These are phyloP conservation scores for Magnolia changhungtana DNA, from an alignment of 164 flowering plant genomes.

Conservation along the genomic window DNA sequence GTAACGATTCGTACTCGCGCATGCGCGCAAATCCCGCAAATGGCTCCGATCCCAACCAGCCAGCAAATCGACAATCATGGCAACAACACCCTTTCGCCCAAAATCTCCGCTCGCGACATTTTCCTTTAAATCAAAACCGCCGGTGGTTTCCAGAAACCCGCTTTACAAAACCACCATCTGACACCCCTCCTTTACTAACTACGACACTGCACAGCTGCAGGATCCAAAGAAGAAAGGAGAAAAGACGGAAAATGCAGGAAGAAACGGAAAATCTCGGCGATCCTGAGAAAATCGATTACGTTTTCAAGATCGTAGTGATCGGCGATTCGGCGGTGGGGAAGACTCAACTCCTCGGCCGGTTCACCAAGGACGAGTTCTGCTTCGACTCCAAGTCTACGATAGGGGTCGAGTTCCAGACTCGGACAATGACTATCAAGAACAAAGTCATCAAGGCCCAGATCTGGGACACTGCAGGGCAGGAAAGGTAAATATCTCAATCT, in stretches of 20 bases:
- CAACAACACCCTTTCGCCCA: background rate
- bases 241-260: background rate
- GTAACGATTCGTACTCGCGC: background rate
- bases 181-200: background rate
- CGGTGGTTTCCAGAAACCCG: background rate
- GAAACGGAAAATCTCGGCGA: background rate
- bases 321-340: constrained; percentile 85
- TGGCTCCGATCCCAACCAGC: background rate
- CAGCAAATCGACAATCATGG: background rate
- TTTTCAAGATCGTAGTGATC: constrained; percentile 69
- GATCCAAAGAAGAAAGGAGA: background rate
- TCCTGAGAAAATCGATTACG: constrained; percentile 48
- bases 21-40: background rate
- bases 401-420: constrained; percentile 79
- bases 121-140: background rate
- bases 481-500: constrained; percentile 36
- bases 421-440: constrained; percentile 48
- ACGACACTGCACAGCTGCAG: background rate
- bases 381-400: constrained; percentile 78
- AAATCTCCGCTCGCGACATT: background rate
- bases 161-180: background rate
- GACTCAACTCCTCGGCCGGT: constrained; percentile 61
- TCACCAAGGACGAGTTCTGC: constrained; percentile 56
- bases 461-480: constrained; percentile 90
- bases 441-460: constrained; percentile 81